A percentile compares a stretch with the other conserved stretches of the same genome.
Conservation (phyloP, 768 basidiomycete species). For the Leccinum uliginosum region DNA sequence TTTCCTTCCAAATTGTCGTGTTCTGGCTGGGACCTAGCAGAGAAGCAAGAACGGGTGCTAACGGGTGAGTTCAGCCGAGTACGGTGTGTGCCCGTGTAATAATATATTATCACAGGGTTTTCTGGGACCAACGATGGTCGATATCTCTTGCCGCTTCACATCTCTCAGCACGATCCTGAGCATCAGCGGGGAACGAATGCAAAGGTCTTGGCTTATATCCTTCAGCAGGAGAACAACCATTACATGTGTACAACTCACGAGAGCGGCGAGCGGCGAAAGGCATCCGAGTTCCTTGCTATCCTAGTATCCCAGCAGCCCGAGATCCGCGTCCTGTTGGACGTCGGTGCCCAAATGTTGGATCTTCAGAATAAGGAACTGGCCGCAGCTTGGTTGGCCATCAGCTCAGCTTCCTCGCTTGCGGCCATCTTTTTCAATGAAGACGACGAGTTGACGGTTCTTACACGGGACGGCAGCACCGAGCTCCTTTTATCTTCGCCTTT, state of each 20-base stretch:
- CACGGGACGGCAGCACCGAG: constrained; percentile 27
- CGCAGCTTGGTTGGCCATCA: constrained; percentile 35
- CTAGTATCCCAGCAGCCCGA: constrained; percentile 33
- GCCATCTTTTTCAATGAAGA: constrained; percentile 32
- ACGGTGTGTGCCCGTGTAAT: background rate
- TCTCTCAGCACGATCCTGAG: constrained; percentile 27
- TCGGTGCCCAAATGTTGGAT: constrained; percentile 56
- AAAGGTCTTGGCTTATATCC: constrained; percentile 27
- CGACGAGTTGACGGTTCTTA: constrained; percentile 33
- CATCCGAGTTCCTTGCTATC: constrained; percentile 21
- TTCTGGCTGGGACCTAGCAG: constrained; percentile 36
- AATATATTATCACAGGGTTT: constrained; percentile 22
- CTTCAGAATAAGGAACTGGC: constrained; percentile 41
- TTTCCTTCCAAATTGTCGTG: constrained; percentile 32
- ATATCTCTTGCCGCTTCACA: constrained; percentile 35
- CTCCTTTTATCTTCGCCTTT: constrained; percentile 31
- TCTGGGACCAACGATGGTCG: constrained; percentile 39
- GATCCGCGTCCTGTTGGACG: constrained; percentile 48
- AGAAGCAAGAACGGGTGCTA: constrained; percentile 11
- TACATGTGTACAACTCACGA: constrained; percentile 11
- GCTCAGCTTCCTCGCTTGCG: constrained; percentile 11
- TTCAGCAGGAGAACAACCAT: constrained; percentile 23
- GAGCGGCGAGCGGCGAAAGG: constrained; percentile 12
- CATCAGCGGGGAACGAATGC: constrained; percentile 44
- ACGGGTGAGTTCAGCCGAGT: constrained; percentile 11